Base-by-base conservation (phyloP, 805 yeast species). In the Zygotorulaspora chibaensis region DNA sequence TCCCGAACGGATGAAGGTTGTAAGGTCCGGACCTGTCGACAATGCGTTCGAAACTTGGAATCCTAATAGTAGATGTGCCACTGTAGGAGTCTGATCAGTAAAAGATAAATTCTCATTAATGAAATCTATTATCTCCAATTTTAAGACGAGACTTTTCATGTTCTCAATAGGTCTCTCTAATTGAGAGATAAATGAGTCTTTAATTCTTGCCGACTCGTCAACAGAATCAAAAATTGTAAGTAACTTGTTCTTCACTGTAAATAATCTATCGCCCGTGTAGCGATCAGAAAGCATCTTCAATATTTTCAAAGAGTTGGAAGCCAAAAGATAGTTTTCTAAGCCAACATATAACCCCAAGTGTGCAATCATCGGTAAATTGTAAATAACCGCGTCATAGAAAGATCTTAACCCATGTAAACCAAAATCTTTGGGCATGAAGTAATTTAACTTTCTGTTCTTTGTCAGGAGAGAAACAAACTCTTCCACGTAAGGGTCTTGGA, bases 1-100 rank as follows among this genome's bases (percentile, higher is more conserved):
- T 0, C 66, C 70, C 0, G 87, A 75, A 2, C 65, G 66, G 42
- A 83, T 74, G 18, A 80, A 79, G 0, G 87, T 80, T 1, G 67
- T 59, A 0, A 70, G 60, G 3, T 59, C 50, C 12, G 73, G 71
- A 2, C 80, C 80, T n/a, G 81, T 61, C 0, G 77, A 62, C 16
- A 81, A 66, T n/a, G 75, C 70, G 42, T 74, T 77, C 1, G 67
- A 63, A 30, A 75, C 66, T 35, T 78, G 80, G 62, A 81, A 88
- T 0, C 98, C 98, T 1, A 91, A 71, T 8, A 91, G 62, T 54
- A 83, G 82, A 59, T 89, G 97, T 1, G 91, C 69, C 1, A 84
- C 73, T 0, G 83, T 74, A 5, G 80, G 74, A 12, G 65, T 67
- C 9, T 67, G 67, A 0, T 72, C 66, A 7, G 69, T 66, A 1